A percentile compares a stretch with the other conserved stretches of the same genome.
Evolutionary conservation across 441 rosid genomes (phyloP).

Genomic region (Euphorbia schlechtendalii): DNA sequence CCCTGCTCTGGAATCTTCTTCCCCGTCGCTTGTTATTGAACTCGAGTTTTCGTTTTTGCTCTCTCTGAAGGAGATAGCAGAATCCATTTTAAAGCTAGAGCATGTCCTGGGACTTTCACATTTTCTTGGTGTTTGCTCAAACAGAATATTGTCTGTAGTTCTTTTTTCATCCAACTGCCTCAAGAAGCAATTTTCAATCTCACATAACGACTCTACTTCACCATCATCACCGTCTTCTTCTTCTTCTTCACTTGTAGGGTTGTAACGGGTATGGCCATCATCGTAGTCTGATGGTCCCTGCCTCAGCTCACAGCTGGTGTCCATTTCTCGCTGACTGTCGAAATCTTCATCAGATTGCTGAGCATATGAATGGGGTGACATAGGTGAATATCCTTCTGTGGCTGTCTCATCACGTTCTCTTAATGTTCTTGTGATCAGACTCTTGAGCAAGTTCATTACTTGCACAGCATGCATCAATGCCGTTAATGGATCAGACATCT

Average conservation of each 20-base stretch:
- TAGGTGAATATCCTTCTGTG: constrained; percentile 60
- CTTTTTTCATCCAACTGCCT: constrained; percentile 38
- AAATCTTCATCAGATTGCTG: constrained; percentile 52
- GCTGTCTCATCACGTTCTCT: constrained; percentile 54
- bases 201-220: constrained; percentile 44
- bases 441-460: constrained; percentile 80
- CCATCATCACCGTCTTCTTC: constrained; percentile 49
- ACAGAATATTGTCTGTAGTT: constrained; percentile 13
- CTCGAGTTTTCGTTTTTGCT: constrained; percentile 39
- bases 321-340: constrained; percentile 75
- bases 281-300: constrained; percentile 43
- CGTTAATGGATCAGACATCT: constrained; percentile 87
- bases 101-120: constrained; percentile 25
- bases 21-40: constrained; percentile 34
- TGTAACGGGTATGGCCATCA: constrained; percentile 33
- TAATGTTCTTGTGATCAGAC: constrained; percentile 44
- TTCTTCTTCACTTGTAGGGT: constrained; percentile 35
- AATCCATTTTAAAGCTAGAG: constrained; percentile 29
- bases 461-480: constrained; percentile 85
- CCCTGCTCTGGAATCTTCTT: constrained; percentile 22
- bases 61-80: constrained; percentile 45
- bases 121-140: constrained; percentile 19
- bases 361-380: constrained; percentile 51
- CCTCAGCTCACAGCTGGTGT: constrained; percentile 63
- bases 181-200: constrained; percentile 67